Evolutionary conservation across 495 filamentous ascomycete species (phyloP).

Genomic region (Diplogelasinospora grovesii): DNA sequence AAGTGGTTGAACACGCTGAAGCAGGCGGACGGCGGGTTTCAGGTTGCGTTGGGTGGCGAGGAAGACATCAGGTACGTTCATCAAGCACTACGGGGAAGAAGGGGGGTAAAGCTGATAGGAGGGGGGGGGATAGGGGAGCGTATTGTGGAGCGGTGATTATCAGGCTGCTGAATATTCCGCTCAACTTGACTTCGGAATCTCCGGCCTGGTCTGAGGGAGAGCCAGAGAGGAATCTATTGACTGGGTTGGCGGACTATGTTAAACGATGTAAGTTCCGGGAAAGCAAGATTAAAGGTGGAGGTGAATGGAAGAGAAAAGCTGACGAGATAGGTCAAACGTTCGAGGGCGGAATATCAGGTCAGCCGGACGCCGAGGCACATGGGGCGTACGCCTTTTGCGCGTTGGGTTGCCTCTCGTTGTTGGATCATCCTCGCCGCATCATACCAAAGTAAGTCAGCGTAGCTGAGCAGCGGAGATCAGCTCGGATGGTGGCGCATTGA

Average conservation of each 20-base stretch:
- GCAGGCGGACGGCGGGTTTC: slow-evolving; percentile 76
- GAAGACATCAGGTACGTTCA: slow-evolving; percentile 78
- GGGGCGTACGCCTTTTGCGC: slow-evolving; percentile 96
- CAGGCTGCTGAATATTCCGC: slow-evolving; percentile 73
- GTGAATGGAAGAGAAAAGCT: slow-evolving; percentile 1
- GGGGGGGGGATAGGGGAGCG: slow-evolving; percentile 54
- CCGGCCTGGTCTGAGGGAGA: slow-evolving; percentile 41
- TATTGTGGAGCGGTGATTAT: slow-evolving; percentile 84
- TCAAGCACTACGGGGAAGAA: too few relatives aligned
- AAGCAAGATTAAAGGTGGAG: not conserved
- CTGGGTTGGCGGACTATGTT: slow-evolving; percentile 71
- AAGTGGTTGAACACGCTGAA: slow-evolving; percentile 80
- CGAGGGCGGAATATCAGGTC: slow-evolving; percentile 83
- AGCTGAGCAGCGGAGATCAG: not conserved
- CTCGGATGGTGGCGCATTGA: too few relatives aligned
- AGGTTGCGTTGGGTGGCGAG: slow-evolving; percentile 74
- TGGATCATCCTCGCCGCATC: slow-evolving; percentile 67
- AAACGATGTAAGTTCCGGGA: slow-evolving; percentile 56
- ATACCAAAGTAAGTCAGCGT: slow-evolving; percentile 49
- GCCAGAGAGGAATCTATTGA: slow-evolving; percentile 48
- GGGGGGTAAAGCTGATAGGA: not conserved
- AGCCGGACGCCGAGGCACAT: slow-evolving; percentile 83
- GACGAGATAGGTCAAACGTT: slow-evolving; percentile 69
- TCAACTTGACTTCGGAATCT: slow-evolving; percentile 63
- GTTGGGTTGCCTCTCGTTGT: slow-evolving; percentile 74